Evolutionary conservation across 1,284 basidiomycete species (phyloP).

Genomic region (Meira nashicola): DNA sequence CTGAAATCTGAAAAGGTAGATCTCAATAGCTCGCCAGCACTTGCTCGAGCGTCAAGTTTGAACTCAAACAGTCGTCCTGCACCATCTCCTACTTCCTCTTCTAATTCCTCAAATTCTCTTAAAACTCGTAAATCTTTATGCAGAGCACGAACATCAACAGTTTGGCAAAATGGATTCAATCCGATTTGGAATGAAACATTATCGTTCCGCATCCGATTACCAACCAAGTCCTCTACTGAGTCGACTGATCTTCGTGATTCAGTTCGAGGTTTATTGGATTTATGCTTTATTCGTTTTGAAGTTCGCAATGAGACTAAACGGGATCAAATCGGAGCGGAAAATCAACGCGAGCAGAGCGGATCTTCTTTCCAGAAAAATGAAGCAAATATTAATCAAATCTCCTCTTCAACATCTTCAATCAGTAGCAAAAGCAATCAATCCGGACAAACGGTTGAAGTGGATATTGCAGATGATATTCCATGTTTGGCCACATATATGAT

Average conservation of each 20-base stretch:
- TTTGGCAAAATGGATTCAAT: constrained; percentile 45
- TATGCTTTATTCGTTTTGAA: constrained; percentile 48
- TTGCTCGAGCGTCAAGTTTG: no score
- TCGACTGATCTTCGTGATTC: background rate
- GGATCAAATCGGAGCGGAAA: no score
- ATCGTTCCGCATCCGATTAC: constrained; percentile 36
- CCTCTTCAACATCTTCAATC: background rate
- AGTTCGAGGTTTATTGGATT: constrained; percentile 40
- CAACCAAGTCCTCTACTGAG: constrained; percentile 20
- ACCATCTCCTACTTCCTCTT: no score
- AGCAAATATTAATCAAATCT: background rate
- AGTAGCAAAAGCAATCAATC: background rate
- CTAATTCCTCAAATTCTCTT: no score
- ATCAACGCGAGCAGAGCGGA: background rate
- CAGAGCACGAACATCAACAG: constrained; percentile 21
- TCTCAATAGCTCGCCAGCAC: no score
- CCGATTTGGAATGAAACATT: constrained; percentile 41
- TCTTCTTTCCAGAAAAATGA: constrained; percentile 30
- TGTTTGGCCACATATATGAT: constrained; percentile 29
- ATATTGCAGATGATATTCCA: constrained; percentile 6
- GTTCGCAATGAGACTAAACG: constrained; percentile 10
- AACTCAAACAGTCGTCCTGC: no score
- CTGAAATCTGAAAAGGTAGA: no score
- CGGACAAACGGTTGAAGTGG: background rate
- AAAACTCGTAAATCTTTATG: background rate